Evolutionary conservation across 2,329 filamentous ascomycete species (phyloP).

Genomic region (Atkinsonella hypoxylon): DNA sequence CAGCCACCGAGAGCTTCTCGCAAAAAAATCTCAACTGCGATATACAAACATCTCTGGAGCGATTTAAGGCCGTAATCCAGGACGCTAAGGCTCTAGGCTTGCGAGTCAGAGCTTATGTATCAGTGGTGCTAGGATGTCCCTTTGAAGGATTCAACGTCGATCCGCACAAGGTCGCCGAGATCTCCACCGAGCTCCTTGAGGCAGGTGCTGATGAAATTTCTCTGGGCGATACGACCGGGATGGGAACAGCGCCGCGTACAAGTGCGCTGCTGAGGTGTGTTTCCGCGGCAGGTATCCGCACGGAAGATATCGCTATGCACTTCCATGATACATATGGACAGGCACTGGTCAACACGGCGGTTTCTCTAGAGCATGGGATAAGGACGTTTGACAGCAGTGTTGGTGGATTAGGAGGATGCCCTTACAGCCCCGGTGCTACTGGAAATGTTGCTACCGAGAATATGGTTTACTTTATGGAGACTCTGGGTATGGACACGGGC

Average conservation of each 20-base stretch:
- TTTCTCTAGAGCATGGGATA: slow-evolving; percentile 66
- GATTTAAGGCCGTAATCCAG: slow-evolving; percentile 59
- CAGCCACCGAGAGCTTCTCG: slow-evolving; percentile 71
- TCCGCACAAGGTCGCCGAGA: slow-evolving; percentile 50
- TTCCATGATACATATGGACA: slow-evolving; percentile 86
- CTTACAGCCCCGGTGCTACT: slow-evolving; percentile 74
- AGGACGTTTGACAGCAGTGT: slow-evolving; percentile 71
- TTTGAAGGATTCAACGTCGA: slow-evolving; percentile 57
- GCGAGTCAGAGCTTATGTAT: slow-evolving; percentile 68
- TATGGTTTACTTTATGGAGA: slow-evolving; percentile 66
- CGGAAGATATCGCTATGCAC: slow-evolving; percentile 65
- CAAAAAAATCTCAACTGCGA: slow-evolving; percentile 73
- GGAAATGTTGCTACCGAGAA: slow-evolving; percentile 82
- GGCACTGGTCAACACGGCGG: slow-evolving; percentile 70
- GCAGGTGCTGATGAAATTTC: slow-evolving; percentile 88
- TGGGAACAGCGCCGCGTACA: slow-evolving; percentile 69
- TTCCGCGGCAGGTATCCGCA: slow-evolving; percentile 53
- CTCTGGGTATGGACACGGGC: slow-evolving; percentile 61
- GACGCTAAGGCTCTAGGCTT: slow-evolving; percentile 53
- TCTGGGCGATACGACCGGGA: slow-evolving; percentile 81
- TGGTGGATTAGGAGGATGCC: slow-evolving; percentile 71
- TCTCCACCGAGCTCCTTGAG: slow-evolving; percentile 60
- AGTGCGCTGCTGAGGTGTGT: slow-evolving; percentile 52
- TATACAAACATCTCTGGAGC: slow-evolving; percentile 59
- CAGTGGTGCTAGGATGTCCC: slow-evolving; percentile 69